Conservation (phyloP, 768 basidiomycete genomes). For the Termitomyces sp. region DNA sequence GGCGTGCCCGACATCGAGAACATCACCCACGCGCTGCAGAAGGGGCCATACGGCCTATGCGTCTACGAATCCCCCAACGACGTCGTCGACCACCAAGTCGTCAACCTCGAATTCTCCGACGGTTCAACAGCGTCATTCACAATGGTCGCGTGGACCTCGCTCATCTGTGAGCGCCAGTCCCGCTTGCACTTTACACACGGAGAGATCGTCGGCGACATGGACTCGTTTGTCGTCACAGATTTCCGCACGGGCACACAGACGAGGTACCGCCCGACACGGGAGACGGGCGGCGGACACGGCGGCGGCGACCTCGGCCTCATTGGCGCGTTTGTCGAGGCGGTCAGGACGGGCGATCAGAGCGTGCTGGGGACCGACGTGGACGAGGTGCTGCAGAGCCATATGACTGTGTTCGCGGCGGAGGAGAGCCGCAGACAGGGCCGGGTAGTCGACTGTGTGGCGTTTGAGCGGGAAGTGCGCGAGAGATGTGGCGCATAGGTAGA, state of each 20-base stretch:
- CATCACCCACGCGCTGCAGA: slow-evolving; percentile 62
- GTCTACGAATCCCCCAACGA: slow-evolving; percentile 85
- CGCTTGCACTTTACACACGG: slow-evolving; percentile 83
- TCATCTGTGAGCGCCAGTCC: slow-evolving; percentile 78
- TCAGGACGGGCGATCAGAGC: slow-evolving; percentile 56
- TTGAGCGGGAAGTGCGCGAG: slow-evolving; percentile 41
- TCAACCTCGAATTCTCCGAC: slow-evolving; percentile 81
- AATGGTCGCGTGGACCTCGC: slow-evolving; percentile 81
- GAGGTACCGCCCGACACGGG: slow-evolving; percentile 39
- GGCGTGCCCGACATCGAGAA: slow-evolving; percentile 86
- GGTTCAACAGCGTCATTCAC: slow-evolving; percentile 83
- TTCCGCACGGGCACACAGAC: slow-evolving; percentile 54
- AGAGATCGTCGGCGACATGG: slow-evolving; percentile 87
- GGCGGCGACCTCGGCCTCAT: slow-evolving; percentile 80
- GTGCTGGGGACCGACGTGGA: slow-evolving; percentile 59
- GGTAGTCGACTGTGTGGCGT: slow-evolving; percentile 65
- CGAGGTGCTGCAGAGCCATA: slow-evolving; percentile 71
- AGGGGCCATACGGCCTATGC: slow-evolving; percentile 73
- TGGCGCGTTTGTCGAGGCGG: slow-evolving; percentile 71
- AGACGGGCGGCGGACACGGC: slow-evolving; percentile 68
- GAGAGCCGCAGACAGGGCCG: slow-evolving; percentile 61
- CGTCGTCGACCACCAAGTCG: slow-evolving; percentile 88
- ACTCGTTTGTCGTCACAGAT: slow-evolving; percentile 66
- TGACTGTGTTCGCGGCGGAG: slow-evolving; percentile 88
- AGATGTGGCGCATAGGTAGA: too few species aligned